Base-by-base conservation (phyloP, 164 flowering plant genomes). In the Akebia trifoliata region DNA sequence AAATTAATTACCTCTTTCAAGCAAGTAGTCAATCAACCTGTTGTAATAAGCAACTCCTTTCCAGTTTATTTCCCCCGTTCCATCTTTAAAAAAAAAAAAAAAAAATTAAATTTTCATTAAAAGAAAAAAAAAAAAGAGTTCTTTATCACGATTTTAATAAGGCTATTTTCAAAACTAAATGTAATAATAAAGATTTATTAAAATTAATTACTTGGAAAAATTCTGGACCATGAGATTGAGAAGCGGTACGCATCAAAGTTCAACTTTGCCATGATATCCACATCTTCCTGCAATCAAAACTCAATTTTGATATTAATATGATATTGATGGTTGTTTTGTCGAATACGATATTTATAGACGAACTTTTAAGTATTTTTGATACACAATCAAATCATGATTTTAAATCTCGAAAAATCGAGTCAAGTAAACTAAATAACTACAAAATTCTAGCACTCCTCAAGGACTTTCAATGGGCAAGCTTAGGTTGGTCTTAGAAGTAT, bases 181-280 rank as follows among this genome's bases (percentile, higher is more conserved):
- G 9, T 49, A 21, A 22, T 24, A 25, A 14, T 4, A 50, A 9
- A 24, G 14, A 21, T 15, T 50, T 1, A 39, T 8, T 35, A n/a
- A 15, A 6, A 17, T 39, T 3, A 10, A 7, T 54, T 69, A 67
- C 79, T 20, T 48, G 77, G 77, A 31, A 76, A 76, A 42, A 76
- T 76, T 50, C 80, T 62, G 1, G 80, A 73, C 80, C 80, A 76
- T 21, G 80, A 76, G 47, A 76, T 76, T 15, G 80, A 76, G 56
- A 76, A 76, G 0, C 75, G 68, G 54, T 76, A 76, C 2, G 77
- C 77, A 47, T 76, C 77, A 15, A 76, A 67, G 55, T 66, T 69
- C 46, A 68, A 42, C 3, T 53, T 61, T 34, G 20, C 35, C 69
- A 76, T 65, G 37, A 76, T 44, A 44, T 70, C 54, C 29, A 76